Evolutionary conservation across 1,284 basidiomycete genomes (phyloP), one percentile per base, ranked within the genome.

Genomic region (Cutaneotrichosporon sp.): DNA sequence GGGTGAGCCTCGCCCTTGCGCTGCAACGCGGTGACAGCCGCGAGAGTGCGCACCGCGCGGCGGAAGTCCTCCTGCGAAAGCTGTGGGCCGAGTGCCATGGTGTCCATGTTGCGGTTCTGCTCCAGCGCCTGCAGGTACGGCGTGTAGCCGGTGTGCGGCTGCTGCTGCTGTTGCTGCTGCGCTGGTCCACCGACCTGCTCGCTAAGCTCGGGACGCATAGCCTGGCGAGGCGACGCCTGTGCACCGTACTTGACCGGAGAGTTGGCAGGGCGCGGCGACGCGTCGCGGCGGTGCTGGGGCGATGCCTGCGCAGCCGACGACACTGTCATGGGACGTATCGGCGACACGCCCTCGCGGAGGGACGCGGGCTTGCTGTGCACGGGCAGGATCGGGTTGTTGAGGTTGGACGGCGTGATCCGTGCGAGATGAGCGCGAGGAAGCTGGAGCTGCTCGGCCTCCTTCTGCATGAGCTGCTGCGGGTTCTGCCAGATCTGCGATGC

Each of bases 401-500:
- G 65, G 16, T 80, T 76, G 62, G 85, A 78, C 52, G 86, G 79
- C 9, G 79, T 77, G 14, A 89, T 79, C 43, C 86, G 86, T 70
- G 60, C 60, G 11, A 64, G 58, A 8, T 51, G 47, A 2, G 61
- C 64, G 34, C 55, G 61, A 18, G 43, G 56, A 27, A 9, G 84
- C 82, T 22, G 63, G 58, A 50, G 69, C 53, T 16, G 87, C 71
- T 54, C 76, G 16, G 34, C 34, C 49, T 92, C 91, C 59, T 86
- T 81, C 60, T 91, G 87, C 68, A 94, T 83, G 14, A 94, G 82
- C 64, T 88, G 90, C 72, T 92, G 91, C 3, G 93, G 93, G 73
- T 98, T 98, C 77, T 99, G 95, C 97, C 97, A 99, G 70, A 99
- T 99, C 77, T 99, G 97, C 16, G 91, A 89, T 3, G 97, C 97